phyloP scores from a whole-genome alignment of 257 asterid species.

The Asclepias syriaca region DNA sequence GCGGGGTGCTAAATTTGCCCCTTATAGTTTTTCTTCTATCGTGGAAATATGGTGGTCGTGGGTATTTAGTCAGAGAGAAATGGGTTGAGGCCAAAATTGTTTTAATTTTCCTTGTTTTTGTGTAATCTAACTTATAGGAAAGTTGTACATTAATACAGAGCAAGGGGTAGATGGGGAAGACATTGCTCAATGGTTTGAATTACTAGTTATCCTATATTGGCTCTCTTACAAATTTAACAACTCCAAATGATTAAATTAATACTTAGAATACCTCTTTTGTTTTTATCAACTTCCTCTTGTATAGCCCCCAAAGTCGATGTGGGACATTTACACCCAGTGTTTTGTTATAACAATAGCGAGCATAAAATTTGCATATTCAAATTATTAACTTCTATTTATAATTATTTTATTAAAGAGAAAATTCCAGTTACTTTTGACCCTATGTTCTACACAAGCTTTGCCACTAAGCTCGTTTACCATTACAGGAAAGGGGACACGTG shows the following conservation, averaged over 20 bases:
- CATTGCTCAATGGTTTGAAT: background rate
- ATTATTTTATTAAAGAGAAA: too few species aligned
- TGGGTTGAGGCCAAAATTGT: slow-evolving; percentile 19
- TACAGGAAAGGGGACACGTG: slow-evolving; percentile 22
- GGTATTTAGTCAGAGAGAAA: slow-evolving; percentile 4
- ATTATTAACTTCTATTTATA: too few species aligned
- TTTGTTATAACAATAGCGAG: too few species aligned
- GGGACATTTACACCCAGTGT: too few species aligned
- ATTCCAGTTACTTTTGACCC: too few species aligned
- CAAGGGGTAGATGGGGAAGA: background rate
- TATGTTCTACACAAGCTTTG: background rate
- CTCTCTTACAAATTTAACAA: background rate
- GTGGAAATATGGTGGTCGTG: slow-evolving; percentile 9
- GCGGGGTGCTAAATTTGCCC: slow-evolving; percentile 20
- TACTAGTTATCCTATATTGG: background rate
- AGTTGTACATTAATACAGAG: slow-evolving; percentile 36
- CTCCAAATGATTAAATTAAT: background rate
- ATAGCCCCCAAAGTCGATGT: too few species aligned
- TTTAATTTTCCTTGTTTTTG: slow-evolving; percentile 15
- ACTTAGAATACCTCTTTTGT: background rate
- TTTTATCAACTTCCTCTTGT: too few species aligned
- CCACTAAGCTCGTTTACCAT: slow-evolving; percentile 24
- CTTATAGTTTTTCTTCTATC: slow-evolving; percentile 4
- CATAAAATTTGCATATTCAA: too few species aligned
- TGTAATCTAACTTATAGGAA: slow-evolving; percentile 23